These are phyloP conservation scores for Elsinoe batatas DNA, from an alignment of 2,329 filamentous ascomycete genomes.

Conservation along the genomic window DNA sequence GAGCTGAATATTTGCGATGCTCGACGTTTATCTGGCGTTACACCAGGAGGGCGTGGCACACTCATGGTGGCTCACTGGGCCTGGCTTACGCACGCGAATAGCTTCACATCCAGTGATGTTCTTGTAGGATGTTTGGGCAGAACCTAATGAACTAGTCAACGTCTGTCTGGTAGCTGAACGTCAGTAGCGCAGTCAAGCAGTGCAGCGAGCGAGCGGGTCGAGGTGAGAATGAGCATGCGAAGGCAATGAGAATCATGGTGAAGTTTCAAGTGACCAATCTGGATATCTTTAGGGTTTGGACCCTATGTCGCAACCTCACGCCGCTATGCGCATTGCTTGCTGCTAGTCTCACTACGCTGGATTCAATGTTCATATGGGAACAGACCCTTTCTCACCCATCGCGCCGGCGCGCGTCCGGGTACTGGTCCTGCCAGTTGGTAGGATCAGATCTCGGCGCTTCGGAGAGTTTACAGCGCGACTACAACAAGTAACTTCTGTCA, in stretches of 20 bases:
- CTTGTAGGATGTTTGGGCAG: background rate
- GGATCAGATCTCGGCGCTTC: conserved; percentile 75
- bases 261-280: background rate
- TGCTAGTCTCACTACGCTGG: background rate
- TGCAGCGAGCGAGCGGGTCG: background rate
- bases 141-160: background rate
- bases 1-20: conserved; percentile 13
- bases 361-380: conserved; percentile 59
- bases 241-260: background rate
- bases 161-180: background rate
- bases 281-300: background rate
- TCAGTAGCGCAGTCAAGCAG: background rate
- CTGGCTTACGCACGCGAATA: background rate
- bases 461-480: conserved; percentile 67
- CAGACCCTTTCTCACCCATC: conserved; percentile 82
- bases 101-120: too few species aligned
- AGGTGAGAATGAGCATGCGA: background rate
- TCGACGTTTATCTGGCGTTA: conserved; percentile 12
- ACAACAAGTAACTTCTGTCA: conserved; percentile 68
- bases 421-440: conserved; percentile 75
- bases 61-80: background rate
- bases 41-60: conserved; percentile 4
- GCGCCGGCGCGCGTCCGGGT: conserved; percentile 85
- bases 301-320: background rate
- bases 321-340: background rate